phyloP scores from a whole-genome alignment of 768 basidiomycete species.

The Leccinum disarticulatum region DNA sequence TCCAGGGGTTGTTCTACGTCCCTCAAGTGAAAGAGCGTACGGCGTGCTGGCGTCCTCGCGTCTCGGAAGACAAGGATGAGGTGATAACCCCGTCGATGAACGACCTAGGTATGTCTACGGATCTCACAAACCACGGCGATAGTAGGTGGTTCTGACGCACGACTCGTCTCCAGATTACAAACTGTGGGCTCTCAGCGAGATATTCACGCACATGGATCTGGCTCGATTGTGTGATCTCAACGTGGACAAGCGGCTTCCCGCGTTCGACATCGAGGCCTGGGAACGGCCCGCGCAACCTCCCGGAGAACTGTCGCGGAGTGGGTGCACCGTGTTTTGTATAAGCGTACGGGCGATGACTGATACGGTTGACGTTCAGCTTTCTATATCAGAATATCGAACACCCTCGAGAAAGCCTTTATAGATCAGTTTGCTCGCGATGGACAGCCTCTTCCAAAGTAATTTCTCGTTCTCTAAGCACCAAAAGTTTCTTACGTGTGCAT shows the following conservation, averaged over 20 bases:
- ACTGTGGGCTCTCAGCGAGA: constrained; percentile 60
- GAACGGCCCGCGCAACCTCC: constrained; percentile 36
- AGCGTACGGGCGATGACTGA: constrained; percentile 14
- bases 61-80: constrained; percentile 18
- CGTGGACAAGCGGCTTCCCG: constrained; percentile 49
- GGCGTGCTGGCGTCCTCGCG: constrained; percentile 37
- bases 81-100: constrained; percentile 26
- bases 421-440: constrained; percentile 38
- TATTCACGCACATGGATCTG: constrained; percentile 70
- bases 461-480: background rate
- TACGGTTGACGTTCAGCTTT: constrained; percentile 40
- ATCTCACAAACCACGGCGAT: background rate
- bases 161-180: constrained; percentile 38
- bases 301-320: constrained; percentile 45
- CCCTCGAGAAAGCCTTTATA: constrained; percentile 47
- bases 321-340: constrained; percentile 3
- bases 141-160: background rate
- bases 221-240: constrained; percentile 57
- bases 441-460: constrained; percentile 34
- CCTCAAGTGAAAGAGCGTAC: constrained; percentile 62
- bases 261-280: constrained; percentile 44
- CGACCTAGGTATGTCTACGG: constrained; percentile 38
- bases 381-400: constrained; percentile 40
- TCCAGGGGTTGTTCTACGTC: constrained; percentile 56
- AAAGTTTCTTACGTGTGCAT: constrained; percentile 1